Evolutionary conservation across 352 stramenopile genomes (phyloP).

Genomic region (Thraustotheca clavata): DNA sequence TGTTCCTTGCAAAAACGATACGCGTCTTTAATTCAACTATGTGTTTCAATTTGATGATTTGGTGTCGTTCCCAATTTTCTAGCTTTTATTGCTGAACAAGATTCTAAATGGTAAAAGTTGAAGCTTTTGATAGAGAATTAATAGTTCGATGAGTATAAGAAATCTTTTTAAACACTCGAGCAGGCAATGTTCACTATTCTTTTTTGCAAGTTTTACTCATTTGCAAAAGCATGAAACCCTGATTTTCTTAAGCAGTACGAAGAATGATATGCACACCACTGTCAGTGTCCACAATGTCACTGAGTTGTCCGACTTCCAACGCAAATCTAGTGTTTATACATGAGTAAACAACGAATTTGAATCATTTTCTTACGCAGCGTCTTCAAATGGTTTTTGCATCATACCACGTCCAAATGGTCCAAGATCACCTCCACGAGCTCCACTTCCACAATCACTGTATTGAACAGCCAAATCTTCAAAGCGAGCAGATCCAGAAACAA

Average conservation of each 20-base stretch:
- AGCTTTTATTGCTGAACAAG: too few species aligned
- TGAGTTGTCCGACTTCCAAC: constrained; percentile 90
- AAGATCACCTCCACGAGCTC: constrained; percentile 83
- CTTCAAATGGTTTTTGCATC: constrained; percentile 91
- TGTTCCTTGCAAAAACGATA: too few species aligned
- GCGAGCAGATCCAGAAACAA: constrained; percentile 63
- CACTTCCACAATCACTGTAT: constrained; percentile 80
- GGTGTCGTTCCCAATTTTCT: too few species aligned
- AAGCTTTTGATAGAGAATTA: too few species aligned
- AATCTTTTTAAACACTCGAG: too few species aligned
- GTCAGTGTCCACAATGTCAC: constrained; percentile 92
- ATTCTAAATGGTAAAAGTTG: too few species aligned
- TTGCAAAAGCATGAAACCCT: not conserved
- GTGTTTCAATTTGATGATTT: too few species aligned
- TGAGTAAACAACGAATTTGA: not conserved
- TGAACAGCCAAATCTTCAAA: constrained; percentile 74
- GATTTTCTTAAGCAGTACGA: constrained; percentile 54
- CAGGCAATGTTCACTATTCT: too few species aligned
- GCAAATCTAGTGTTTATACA: constrained; percentile 47
- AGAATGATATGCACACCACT: constrained; percentile 97
- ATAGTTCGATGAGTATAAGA: too few species aligned
- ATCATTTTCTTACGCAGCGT: constrained; percentile 46
- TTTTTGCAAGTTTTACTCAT: not conserved
- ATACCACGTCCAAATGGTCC: constrained; percentile 79
- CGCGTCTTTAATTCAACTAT: too few species aligned